Conservation (phyloP, 2,329 filamentous ascomycete genomes). For the Botrytis fabae region DNA sequence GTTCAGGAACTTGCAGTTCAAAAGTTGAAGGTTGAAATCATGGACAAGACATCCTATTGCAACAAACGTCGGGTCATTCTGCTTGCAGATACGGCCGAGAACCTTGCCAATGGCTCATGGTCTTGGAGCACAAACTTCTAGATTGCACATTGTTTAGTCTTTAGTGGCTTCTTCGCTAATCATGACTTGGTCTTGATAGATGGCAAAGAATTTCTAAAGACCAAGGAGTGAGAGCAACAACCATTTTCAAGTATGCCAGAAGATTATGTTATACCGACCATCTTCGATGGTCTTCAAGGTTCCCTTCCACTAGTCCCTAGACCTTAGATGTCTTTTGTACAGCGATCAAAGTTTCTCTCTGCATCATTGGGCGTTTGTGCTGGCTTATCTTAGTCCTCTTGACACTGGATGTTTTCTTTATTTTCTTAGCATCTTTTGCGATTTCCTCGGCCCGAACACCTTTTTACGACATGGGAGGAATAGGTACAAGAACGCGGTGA, state of each 20-base stretch:
- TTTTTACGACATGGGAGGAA: not conserved
- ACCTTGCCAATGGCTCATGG: conserved; percentile 77
- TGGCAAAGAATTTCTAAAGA: not conserved
- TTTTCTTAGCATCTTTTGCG: not conserved
- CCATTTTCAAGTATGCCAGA: not conserved
- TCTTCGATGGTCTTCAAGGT: not conserved
- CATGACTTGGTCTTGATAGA: not conserved
- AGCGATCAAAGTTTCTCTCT: not conserved
- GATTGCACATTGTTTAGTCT: not conserved
- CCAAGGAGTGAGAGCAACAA: not conserved
- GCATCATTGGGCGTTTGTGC: conserved; percentile 14
- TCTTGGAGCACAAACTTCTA: conserved; percentile 29
- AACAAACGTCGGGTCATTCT: conserved; percentile 88
- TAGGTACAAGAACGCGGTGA: not conserved
- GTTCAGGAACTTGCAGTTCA: conserved; percentile 78
- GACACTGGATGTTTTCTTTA: not conserved
- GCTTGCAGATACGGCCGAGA: conserved; percentile 89
- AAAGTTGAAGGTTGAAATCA: conserved; percentile 96
- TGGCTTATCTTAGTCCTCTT: not conserved
- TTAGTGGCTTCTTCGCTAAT: not conserved
- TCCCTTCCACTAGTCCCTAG: not conserved
- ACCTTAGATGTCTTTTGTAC: conserved; percentile 11
- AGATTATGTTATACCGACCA: conserved; percentile 6
- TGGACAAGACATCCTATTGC: conserved; percentile 98
- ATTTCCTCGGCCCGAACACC: not conserved